Evolutionary conservation across 768 basidiomycete species (phyloP).

Genomic region (Royoungia palumana): DNA sequence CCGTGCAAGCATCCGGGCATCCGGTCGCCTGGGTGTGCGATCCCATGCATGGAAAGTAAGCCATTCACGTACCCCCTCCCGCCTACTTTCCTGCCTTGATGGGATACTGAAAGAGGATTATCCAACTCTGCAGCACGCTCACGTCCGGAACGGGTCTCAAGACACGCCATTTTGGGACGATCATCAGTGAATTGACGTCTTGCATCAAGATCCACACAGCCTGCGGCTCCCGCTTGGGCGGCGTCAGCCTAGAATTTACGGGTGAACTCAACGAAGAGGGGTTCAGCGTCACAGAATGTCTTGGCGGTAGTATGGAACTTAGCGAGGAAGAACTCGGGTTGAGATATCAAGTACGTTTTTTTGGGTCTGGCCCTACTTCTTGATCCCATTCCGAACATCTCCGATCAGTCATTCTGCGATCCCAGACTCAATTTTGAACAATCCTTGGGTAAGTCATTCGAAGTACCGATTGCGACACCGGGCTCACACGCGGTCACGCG

Average conservation of each 20-base stretch:
- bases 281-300: slow-evolving; percentile 93
- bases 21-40: slow-evolving; percentile 95
- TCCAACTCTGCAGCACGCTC: slow-evolving; percentile 56
- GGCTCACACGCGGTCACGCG: neutral
- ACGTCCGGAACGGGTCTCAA: slow-evolving; percentile 80
- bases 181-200: slow-evolving; percentile 82
- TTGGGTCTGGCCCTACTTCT: neutral
- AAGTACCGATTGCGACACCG: neutral
- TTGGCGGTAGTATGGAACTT: slow-evolving; percentile 95
- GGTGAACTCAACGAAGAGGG: slow-evolving; percentile 89
- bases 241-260: slow-evolving; percentile 88
- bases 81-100: neutral
- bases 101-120: neutral
- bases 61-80: slow-evolving; percentile 10
- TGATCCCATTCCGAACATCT: neutral
- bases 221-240: slow-evolving; percentile 71
- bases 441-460: slow-evolving; percentile 66
- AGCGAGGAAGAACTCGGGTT: slow-evolving; percentile 85
- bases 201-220: slow-evolving; percentile 78
- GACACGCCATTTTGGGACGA: slow-evolving; percentile 84
- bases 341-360: slow-evolving; percentile 70
- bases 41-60: slow-evolving; percentile 98
- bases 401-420: slow-evolving; percentile 80
- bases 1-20: slow-evolving; percentile 77
- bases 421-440: slow-evolving; percentile 93